Base-by-base conservation (phyloP, 441 rosid genomes). In the Isatis lusitanica region DNA sequence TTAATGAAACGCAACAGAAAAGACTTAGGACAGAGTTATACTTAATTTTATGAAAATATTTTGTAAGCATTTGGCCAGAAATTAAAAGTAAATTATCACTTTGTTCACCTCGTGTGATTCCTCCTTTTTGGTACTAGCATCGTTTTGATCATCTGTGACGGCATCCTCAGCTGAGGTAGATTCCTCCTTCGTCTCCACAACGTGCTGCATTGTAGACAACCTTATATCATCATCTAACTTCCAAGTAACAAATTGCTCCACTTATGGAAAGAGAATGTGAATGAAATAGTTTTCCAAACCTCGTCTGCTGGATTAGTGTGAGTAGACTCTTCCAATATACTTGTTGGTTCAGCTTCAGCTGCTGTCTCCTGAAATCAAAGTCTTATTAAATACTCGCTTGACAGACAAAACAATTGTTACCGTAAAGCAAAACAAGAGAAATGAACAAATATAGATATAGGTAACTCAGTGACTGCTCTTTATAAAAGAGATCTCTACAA, bases 111-210 rank as follows among this genome's bases (percentile, higher is more conserved):
- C 80, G 66, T 79, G 83, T 72, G 73, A 67, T 52, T 17, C 76
- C 76, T 83, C 84, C 59, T 68, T 80, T 74, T 74, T 81, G 58
- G 74, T 66, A 77, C 68, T 79, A 63, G 51, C 83, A 71, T 58
- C 82, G 70, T 74, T 75, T 70, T 82, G 86, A 73, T 84, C 77
- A 68, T 65, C 78, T 44, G 74, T 60, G 78, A 79, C 12, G 39
- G 80, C 77, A 76, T 85, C 88, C 74, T 78, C 75, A 16, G 77
- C 76, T 21, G 87, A 79, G 51, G 62, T 73, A 73, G 85, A 36
- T 38, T 81, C 79, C 33, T 77, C 79, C 31, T 78, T 75, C 9
- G 51, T 82, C 43, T 76, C 81, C 48, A 35, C 80, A 40, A 48
- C 80, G 66, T 80, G 79, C 96, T 89, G 78, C 63, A 80, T 52